These are phyloP conservation scores for Calocybe indica DNA, from an alignment of 768 basidiomycete genomes.

Conservation along the genomic window DNA sequence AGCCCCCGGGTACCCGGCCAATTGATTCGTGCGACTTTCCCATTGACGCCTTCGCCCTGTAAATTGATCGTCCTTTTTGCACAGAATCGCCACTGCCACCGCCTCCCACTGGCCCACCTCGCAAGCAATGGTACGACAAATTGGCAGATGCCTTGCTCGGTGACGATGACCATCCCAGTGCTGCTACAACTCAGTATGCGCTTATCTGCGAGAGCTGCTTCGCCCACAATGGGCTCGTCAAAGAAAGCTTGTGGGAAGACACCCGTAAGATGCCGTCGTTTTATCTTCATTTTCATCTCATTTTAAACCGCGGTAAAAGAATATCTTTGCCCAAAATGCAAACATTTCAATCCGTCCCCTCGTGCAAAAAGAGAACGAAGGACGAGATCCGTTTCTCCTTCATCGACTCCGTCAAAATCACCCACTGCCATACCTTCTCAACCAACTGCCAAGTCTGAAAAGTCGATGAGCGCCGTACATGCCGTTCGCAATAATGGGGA, in stretches of 20 bases:
- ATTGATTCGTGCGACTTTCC: too few relatives aligned
- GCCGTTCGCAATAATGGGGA: too few relatives aligned
- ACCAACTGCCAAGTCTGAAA: too few relatives aligned
- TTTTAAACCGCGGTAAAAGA: slow-evolving; percentile 35
- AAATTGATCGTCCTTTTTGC: slow-evolving; percentile 1
- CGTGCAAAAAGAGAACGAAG: slow-evolving; percentile 26
- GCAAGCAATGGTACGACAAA: slow-evolving; percentile 83
- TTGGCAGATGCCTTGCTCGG: slow-evolving; percentile 83
- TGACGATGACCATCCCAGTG: slow-evolving; percentile 53
- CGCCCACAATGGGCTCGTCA: slow-evolving; percentile 82
- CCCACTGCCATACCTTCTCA: slow-evolving; percentile 5
- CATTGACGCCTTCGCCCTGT: too few relatives aligned
- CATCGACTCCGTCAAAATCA: slow-evolving; percentile 6
- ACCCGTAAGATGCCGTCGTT: slow-evolving; percentile 52
- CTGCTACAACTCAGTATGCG: slow-evolving; percentile 60
- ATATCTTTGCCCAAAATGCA: slow-evolving; percentile 83
- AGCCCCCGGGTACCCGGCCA: too few relatives aligned
- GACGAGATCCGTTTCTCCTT: slow-evolving; percentile 14
- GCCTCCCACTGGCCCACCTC: slow-evolving; percentile 39
- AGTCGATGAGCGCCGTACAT: too few relatives aligned
- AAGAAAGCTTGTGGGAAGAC: slow-evolving; percentile 75
- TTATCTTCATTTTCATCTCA: background rate
- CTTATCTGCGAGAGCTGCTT: slow-evolving; percentile 88
- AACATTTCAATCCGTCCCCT: slow-evolving; percentile 65
- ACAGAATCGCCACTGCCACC: slow-evolving; percentile 10